Conservation (phyloP, 805 yeast genomes). For the Cyberlindnera subsufficiens region DNA sequence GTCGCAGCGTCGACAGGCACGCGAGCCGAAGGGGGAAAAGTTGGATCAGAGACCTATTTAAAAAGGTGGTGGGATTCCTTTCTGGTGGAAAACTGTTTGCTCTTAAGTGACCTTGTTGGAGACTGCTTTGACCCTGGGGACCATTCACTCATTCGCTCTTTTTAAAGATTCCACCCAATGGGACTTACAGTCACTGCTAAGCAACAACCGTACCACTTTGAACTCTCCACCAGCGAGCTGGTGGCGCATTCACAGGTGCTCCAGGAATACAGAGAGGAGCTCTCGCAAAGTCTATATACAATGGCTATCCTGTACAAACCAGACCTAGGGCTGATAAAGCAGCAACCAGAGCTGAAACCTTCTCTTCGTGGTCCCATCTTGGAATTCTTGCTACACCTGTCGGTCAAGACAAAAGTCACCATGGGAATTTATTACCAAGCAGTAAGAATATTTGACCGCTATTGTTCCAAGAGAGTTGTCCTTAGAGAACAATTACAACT, state of each 20-base stretch:
- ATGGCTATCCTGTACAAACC: conserved; percentile 40
- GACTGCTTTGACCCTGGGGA: not conserved
- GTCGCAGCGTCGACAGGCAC: conserved; percentile 1
- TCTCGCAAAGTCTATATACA: conserved; percentile 33
- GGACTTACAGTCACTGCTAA: conserved; percentile 35
- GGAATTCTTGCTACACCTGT: conserved; percentile 72
- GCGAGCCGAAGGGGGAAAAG: not conserved
- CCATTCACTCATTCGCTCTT: not conserved
- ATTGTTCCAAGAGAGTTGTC: conserved; percentile 83
- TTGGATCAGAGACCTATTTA: not conserved
- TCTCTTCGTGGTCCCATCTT: conserved; percentile 67
- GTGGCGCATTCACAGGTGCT: conserved; percentile 38
- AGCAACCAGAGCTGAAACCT: conserved; percentile 84
- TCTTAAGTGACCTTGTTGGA: too few species aligned
- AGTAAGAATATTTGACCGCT: conserved; percentile 78
- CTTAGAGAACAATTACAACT: conserved; percentile 82
- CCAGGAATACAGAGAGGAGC: conserved; percentile 48
- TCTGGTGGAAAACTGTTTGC: too few species aligned
- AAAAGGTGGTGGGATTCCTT: not conserved
- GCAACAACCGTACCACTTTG: conserved; percentile 46
- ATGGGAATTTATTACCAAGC: conserved; percentile 65
- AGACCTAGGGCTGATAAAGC: conserved; percentile 58
- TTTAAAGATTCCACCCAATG: conserved; percentile 4
- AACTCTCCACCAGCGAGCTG: conserved; percentile 44
- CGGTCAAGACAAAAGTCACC: conserved; percentile 57